Evolutionary conservation across 1,284 basidiomycete genomes (phyloP).

Genomic region (Rhodotorula sp.): DNA sequence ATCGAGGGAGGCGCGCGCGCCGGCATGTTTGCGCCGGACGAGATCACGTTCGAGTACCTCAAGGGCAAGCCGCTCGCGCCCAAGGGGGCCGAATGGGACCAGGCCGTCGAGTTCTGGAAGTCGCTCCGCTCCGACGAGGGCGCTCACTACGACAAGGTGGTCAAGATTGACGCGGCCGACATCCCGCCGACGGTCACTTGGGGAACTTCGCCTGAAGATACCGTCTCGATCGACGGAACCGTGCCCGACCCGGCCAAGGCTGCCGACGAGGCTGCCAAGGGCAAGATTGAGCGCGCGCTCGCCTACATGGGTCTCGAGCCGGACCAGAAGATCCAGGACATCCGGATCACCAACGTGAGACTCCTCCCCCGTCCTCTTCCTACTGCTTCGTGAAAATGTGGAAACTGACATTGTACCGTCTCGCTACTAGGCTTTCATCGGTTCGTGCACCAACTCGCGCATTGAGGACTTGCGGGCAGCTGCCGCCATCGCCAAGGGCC

Average conservation of each 20-base stretch:
- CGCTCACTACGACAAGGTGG: slow-evolving; percentile 84
- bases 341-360: slow-evolving; percentile 72
- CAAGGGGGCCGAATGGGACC: slow-evolving; percentile 86
- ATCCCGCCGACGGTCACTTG: slow-evolving; percentile 94
- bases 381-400: not conserved
- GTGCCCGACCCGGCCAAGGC: slow-evolving; percentile 79
- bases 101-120: slow-evolving; percentile 84
- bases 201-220: slow-evolving; percentile 95
- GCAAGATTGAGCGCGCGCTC: slow-evolving; percentile 75
- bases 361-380: too few relatives aligned
- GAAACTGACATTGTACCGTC: not conserved
- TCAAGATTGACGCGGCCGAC: slow-evolving; percentile 81
- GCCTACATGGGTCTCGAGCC: slow-evolving; percentile 88
- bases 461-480: slow-evolving; percentile 93
- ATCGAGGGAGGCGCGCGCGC: slow-evolving; percentile 88
- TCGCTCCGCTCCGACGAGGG: slow-evolving; percentile 80
- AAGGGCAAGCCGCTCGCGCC: slow-evolving; percentile 76
- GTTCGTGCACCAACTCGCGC: slow-evolving; percentile 94
- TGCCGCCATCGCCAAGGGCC: slow-evolving; percentile 74
- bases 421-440: slow-evolving; percentile 71
- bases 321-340: slow-evolving; percentile 78
- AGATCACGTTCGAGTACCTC: slow-evolving; percentile 85
- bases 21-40: slow-evolving; percentile 93
- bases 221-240: slow-evolving; percentile 77
- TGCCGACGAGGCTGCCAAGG: slow-evolving; percentile 65